These are phyloP conservation scores for Vitis labrusca DNA, from an alignment of 164 flowering plant species.

Conservation along the genomic window DNA sequence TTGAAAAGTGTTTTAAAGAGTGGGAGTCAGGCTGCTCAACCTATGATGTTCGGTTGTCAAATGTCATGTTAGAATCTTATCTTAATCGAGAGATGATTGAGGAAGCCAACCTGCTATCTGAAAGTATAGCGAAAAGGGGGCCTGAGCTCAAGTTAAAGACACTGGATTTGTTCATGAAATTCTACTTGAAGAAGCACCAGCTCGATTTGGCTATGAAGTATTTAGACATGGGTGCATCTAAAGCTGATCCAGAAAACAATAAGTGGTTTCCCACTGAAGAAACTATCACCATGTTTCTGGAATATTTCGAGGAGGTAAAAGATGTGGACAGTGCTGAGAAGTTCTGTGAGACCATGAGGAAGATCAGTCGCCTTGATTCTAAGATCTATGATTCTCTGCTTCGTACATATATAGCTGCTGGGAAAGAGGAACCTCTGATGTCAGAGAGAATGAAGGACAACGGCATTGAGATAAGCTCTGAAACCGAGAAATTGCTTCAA, in stretches of 20 bases:
- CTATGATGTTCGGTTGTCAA: constrained; percentile 36
- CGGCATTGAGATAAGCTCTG: constrained; percentile 4
- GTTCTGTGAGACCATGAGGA: constrained; percentile 27
- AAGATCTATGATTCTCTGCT: constrained; percentile 11
- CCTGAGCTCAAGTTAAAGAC: constrained; percentile 20
- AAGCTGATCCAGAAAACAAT: not conserved
- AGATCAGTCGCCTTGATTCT: constrained; percentile 16
- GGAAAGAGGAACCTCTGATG: constrained; percentile 6
- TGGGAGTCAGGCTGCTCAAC: constrained; percentile 33
- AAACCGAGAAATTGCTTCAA: constrained; percentile 13
- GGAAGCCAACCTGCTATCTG: constrained; percentile 27
- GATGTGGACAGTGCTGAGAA: constrained; percentile 26
- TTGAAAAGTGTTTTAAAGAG: constrained; percentile 32
- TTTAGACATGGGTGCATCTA: constrained; percentile 24
- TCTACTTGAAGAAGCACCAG: constrained; percentile 23
- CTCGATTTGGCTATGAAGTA: constrained; percentile 30
- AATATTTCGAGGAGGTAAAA: constrained; percentile 23
- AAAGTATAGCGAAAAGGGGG: constrained; percentile 15
- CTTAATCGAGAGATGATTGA: constrained; percentile 29
- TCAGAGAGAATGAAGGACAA: constrained; percentile 5
- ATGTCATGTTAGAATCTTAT: constrained; percentile 32
- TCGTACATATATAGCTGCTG: constrained; percentile 9
- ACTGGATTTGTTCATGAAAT: constrained; percentile 23
- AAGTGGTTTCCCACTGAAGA: constrained; percentile 22
- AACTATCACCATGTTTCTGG: constrained; percentile 15